Evolutionary conservation across 1,284 basidiomycete genomes (phyloP).

Genomic region (Microbotryum lychnidis-dioicae): DNA sequence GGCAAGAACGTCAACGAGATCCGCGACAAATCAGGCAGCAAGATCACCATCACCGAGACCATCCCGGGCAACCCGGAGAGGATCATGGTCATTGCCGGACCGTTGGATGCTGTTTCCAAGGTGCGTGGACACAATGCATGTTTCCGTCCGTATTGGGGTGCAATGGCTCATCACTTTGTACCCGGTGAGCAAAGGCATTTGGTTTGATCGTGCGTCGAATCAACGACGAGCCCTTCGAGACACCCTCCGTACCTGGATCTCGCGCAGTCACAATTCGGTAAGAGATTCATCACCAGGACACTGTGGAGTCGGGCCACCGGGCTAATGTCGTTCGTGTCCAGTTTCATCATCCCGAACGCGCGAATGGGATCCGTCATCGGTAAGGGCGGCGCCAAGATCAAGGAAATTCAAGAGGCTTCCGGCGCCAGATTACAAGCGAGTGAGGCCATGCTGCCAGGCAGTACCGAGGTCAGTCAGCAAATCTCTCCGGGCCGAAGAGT

Average conservation of each 20-base stretch:
- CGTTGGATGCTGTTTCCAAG: conserved; percentile 97
- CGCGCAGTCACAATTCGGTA: conserved; percentile 93
- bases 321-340: background rate
- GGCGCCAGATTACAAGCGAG: conserved; percentile 93
- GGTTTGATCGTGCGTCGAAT: conserved; percentile 97
- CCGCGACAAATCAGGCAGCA: conserved; percentile 89
- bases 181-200: conserved; percentile 61
- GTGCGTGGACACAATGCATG: conserved; percentile 45
- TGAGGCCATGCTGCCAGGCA: conserved; percentile 95
- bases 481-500: background rate
- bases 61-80: conserved; percentile 97
- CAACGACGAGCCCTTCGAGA: conserved; percentile 98
- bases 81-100: conserved; percentile 91
- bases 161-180: background rate
- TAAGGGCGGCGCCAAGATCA: conserved; percentile 94
- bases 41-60: conserved; percentile 90
- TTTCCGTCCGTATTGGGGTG: background rate
- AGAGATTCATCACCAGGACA: no score
- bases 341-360: conserved; percentile 96
- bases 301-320: no score
- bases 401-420: conserved; percentile 98
- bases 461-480: conserved; percentile 61
- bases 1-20: conserved; percentile 98
- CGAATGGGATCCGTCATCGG: conserved; percentile 99
- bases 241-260: conserved; percentile 93